A percentile compares a stretch with the other conserved stretches of the same genome.
Evolutionary conservation across 2,329 filamentous ascomycete species (phyloP).

Genomic region (Colletotrichum sp.): DNA sequence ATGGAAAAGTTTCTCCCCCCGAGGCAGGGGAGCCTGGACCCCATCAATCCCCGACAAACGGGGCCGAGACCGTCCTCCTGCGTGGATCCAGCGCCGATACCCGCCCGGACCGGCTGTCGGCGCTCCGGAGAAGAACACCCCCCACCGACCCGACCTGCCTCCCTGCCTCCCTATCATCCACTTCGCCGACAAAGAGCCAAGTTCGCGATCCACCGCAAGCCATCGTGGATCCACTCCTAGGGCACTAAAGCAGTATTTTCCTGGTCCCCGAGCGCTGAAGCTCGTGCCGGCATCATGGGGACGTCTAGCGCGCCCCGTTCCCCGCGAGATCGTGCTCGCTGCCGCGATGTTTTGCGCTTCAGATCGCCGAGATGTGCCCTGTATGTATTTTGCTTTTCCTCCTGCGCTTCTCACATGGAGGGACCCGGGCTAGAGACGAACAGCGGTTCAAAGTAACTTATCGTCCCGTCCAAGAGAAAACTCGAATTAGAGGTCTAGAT

Average conservation of each 20-base stretch:
- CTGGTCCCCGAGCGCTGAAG: constrained; percentile 1
- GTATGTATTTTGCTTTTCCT: background rate
- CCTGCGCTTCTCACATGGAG: background rate
- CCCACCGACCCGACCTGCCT: background rate
- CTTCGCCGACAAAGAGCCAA: constrained; percentile 1
- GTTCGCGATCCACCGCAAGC: background rate
- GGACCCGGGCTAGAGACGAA: background rate
- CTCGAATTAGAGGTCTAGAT: background rate
- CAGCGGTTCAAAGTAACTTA: background rate
- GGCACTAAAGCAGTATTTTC: background rate
- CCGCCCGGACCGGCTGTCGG: constrained; percentile 18
- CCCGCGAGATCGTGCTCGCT: background rate
- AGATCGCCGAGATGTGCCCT: background rate
- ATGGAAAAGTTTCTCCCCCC: background rate
- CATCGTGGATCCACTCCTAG: background rate
- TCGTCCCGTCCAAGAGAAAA: background rate
- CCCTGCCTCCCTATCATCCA: background rate
- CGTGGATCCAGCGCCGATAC: constrained; percentile 11
- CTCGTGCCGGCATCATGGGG: background rate
- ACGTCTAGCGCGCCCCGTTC: background rate
- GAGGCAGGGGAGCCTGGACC: background rate
- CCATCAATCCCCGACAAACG: constrained; percentile 10
- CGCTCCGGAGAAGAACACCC: background rate
- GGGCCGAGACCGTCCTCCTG: background rate
- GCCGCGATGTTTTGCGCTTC: background rate